phyloP scores from a whole-genome alignment of 1,284 basidiomycete genomes.

The Moesziomyces antarcticus region DNA sequence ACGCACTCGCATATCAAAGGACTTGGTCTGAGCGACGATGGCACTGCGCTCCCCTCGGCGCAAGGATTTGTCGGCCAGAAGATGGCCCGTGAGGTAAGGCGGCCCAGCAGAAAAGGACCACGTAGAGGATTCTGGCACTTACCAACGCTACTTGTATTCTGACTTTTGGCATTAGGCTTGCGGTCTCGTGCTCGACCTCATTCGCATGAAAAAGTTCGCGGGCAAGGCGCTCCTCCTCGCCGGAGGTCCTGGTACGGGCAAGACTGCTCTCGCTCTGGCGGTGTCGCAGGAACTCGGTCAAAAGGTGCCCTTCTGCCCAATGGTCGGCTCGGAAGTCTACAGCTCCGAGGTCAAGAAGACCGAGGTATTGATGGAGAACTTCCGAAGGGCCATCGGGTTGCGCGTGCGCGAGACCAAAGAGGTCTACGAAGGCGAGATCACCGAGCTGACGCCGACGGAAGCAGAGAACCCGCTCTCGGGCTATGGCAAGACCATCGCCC shows the following conservation, averaged over 20 bases:
- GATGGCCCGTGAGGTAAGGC: constrained; percentile 84
- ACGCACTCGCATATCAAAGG: constrained; percentile 96
- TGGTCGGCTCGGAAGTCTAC: constrained; percentile 98
- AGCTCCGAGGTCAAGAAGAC: constrained; percentile 99
- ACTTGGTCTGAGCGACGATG: constrained; percentile 87
- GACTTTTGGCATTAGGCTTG: constrained; percentile 75
- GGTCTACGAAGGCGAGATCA: constrained; percentile 98
- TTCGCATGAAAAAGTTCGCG: constrained; percentile 90
- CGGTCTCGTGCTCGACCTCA: constrained; percentile 88
- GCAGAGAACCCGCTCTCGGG: constrained; percentile 72
- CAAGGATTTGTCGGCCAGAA: constrained; percentile 93
- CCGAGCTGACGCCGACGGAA: constrained; percentile 90
- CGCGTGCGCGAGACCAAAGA: constrained; percentile 85
- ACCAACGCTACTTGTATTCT: not conserved
- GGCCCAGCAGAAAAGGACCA: too few species aligned
- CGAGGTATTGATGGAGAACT: constrained; percentile 95
- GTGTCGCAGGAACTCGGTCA: constrained; percentile 92
- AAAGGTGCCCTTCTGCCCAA: constrained; percentile 97
- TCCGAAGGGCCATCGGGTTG: constrained; percentile 88
- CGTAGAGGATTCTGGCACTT: not conserved
- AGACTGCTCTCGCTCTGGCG: constrained; percentile 93
- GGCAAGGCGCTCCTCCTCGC: constrained; percentile 87
- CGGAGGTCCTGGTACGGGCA: constrained; percentile 90
- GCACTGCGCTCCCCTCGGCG: constrained; percentile 75
- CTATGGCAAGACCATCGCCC: constrained; percentile 97